Evolutionary conservation across 441 rosid genomes (phyloP).

Genomic region (Sinapis alba): DNA sequence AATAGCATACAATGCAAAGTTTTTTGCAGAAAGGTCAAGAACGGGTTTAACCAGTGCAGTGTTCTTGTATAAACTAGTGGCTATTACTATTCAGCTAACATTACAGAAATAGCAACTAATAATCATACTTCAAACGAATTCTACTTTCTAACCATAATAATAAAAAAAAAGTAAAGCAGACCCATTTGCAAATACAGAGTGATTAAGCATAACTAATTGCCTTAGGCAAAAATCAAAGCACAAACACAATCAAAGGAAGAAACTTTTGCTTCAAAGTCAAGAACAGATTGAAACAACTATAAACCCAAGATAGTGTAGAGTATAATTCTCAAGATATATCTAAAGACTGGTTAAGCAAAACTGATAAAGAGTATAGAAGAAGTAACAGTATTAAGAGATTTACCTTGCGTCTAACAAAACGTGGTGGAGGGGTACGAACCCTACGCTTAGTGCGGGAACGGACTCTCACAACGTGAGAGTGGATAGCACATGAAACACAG

Average conservation of each 20-base stretch:
- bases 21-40: not conserved
- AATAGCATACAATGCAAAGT: not conserved
- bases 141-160: not conserved
- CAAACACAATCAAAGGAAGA: not conserved
- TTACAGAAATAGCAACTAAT: not conserved
- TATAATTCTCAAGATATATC: no score
- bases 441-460: slow-evolving; percentile 77
- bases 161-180: not conserved
- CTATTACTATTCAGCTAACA: not conserved
- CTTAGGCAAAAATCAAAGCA: not conserved
- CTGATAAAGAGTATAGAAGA: not conserved
- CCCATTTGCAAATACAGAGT: not conserved
- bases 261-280: not conserved
- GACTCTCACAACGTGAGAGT: slow-evolving; percentile 92
- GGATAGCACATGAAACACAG: slow-evolving; percentile 90
- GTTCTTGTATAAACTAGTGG: not conserved
- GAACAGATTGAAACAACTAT: not conserved
- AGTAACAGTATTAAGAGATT: not conserved
- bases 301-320: not conserved
- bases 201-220: not conserved
- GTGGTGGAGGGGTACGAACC: slow-evolving; percentile 86
- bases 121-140: not conserved
- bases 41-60: not conserved
- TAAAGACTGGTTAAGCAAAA: not conserved
- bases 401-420: slow-evolving; percentile 91